These are phyloP conservation scores for Ceratocystis smalleyi DNA, from an alignment of 2,329 filamentous ascomycete species.

Conservation along the genomic window DNA sequence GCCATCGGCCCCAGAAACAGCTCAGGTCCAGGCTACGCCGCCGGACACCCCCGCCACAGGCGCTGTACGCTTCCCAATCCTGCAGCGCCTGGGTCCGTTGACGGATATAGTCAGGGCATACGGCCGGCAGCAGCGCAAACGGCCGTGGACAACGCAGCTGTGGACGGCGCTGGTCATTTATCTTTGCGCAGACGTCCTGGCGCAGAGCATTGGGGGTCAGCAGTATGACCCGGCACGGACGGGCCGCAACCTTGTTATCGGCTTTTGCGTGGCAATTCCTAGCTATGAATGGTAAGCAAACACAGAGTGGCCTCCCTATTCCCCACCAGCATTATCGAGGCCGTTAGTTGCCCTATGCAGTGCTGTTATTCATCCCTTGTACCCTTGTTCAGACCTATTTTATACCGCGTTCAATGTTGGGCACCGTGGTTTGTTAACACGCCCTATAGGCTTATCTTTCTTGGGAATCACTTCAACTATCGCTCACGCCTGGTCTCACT, in stretches of 20 bases:
- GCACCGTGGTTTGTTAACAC: not conserved
- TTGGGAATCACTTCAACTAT: conserved; percentile 74
- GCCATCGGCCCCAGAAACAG: not conserved
- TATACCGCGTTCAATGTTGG: not conserved
- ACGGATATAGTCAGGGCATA: conserved; percentile 44
- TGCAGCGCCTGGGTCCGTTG: conserved; percentile 43
- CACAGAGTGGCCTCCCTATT: not conserved
- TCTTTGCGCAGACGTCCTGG: conserved; percentile 59
- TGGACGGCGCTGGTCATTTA: conserved; percentile 63
- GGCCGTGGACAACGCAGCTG: conserved; percentile 69
- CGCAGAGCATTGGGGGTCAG: conserved; percentile 50
- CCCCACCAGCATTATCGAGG: not conserved
- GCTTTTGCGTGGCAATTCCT: conserved; percentile 48
- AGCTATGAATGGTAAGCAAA: conserved; percentile 59
- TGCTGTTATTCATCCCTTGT: not conserved
- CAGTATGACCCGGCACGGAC: conserved; percentile 57
- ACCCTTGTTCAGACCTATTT: not conserved
- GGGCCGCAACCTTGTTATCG: conserved; percentile 56
- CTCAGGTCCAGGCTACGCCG: not conserved
- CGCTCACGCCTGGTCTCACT: conserved; percentile 55
- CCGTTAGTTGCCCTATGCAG: too few species aligned
- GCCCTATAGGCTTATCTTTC: conserved; percentile 53
- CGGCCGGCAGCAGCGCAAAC: conserved; percentile 50
- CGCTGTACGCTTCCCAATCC: conserved; percentile 26
- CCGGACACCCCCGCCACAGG: not conserved